Percentiles rank a stretch among this genome's conserved stretches.
Evolutionary conservation across 805 yeast genomes (phyloP).

Genomic region (Saitoella complicata): DNA sequence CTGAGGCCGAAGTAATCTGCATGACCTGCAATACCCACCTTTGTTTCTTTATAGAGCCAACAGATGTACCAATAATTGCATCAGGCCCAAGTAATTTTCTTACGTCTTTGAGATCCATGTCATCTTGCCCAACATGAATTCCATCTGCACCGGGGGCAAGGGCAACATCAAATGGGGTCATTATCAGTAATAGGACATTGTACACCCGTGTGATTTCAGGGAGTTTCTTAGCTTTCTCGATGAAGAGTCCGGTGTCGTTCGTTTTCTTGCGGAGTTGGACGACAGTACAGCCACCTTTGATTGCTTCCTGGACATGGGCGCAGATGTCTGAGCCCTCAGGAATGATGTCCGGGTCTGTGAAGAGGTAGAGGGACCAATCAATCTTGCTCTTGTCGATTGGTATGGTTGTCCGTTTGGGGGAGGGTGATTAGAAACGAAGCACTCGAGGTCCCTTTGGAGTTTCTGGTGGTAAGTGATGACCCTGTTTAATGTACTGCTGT

Average conservation of each 20-base stretch:
- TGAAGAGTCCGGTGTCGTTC: slow-evolving; percentile 49
- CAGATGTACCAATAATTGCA: slow-evolving; percentile 68
- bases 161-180: slow-evolving; percentile 74
- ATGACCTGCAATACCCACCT: slow-evolving; percentile 27
- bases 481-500: too few species aligned
- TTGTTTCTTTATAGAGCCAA: slow-evolving; percentile 43
- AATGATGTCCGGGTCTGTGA: slow-evolving; percentile 62
- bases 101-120: slow-evolving; percentile 41
- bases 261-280: slow-evolving; percentile 75
- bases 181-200: slow-evolving; percentile 68
- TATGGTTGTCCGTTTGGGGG: too few species aligned
- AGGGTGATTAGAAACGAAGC: too few species aligned
- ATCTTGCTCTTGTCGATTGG: slow-evolving; percentile 8
- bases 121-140: slow-evolving; percentile 85
- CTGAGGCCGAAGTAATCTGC: slow-evolving; percentile 81
- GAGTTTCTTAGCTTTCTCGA: slow-evolving; percentile 42
- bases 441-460: too few species aligned
- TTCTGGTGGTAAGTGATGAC: too few species aligned
- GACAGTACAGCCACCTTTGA: slow-evolving; percentile 58
- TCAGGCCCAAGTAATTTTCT: slow-evolving; percentile 52
- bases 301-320: slow-evolving; percentile 43
- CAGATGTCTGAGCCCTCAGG: slow-evolving; percentile 42
- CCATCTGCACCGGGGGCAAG: slow-evolving; percentile 82
- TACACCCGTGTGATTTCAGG: slow-evolving; percentile 43
- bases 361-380: slow-evolving; percentile 56